Conservation (phyloP, 2,329 filamentous ascomycete species). For the Talaromyces sp. region DNA sequence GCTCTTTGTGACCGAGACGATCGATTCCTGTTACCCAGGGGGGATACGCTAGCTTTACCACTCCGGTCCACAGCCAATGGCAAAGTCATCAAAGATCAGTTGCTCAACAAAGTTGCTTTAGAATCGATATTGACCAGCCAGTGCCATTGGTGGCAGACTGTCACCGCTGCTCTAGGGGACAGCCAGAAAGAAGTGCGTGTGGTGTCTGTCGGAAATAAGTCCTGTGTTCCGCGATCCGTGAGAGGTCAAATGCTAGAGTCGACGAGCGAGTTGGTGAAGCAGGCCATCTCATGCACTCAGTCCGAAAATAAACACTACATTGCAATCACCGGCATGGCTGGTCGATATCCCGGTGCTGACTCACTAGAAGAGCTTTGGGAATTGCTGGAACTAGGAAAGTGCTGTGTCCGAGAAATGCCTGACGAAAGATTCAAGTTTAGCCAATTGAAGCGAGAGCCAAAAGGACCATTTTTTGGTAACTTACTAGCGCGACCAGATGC, state of each 20-base stretch:
- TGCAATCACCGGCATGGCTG: slow-evolving; percentile 44
- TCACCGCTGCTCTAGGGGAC: background rate
- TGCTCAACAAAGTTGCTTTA: background rate
- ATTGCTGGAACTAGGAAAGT: slow-evolving; percentile 25
- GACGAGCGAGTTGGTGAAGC: too few species aligned
- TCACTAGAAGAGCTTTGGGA: slow-evolving; percentile 41
- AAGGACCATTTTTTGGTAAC: slow-evolving; percentile 21
- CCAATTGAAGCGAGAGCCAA: slow-evolving; percentile 22
- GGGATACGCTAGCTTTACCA: background rate
- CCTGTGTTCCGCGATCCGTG: background rate
- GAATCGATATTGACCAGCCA: background rate
- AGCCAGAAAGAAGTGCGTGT: background rate
- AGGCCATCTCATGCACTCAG: background rate
- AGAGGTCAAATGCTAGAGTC: background rate
- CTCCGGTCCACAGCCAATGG: background rate
- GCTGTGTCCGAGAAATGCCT: slow-evolving; percentile 20
- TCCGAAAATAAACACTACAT: slow-evolving; percentile 24
- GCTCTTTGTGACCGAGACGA: background rate
- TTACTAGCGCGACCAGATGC: background rate
- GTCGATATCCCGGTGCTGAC: slow-evolving; percentile 43
- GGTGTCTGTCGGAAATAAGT: background rate
- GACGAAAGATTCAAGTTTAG: slow-evolving; percentile 22
- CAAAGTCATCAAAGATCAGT: background rate
- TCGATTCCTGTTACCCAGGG: background rate
- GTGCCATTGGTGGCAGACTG: background rate